phyloP scores from a whole-genome alignment of 2,329 filamentous ascomycete species.

The Diaporthe vaccinii region DNA sequence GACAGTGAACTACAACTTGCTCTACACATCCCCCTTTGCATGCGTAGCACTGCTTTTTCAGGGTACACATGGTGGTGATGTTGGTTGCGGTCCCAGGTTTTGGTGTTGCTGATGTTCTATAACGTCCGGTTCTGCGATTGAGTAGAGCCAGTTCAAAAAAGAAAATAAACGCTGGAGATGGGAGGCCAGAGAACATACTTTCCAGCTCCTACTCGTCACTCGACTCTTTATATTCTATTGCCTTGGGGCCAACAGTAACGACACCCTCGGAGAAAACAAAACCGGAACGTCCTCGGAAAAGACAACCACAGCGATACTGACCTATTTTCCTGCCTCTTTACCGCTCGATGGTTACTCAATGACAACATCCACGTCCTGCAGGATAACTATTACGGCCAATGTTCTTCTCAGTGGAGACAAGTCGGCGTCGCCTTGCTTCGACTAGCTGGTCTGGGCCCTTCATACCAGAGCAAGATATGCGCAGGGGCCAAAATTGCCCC shows the following conservation, averaged over 20 bases:
- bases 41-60: slow-evolving; percentile 14
- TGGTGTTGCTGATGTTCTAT: not conserved
- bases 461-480: not conserved
- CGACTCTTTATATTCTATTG: not conserved
- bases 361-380: slow-evolving; percentile 7
- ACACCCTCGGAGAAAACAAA: not conserved
- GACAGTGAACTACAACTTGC: slow-evolving; percentile 21
- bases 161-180: not conserved
- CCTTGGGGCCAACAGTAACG: too few species aligned
- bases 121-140: not conserved
- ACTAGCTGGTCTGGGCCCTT: slow-evolving; percentile 19
- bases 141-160: not conserved
- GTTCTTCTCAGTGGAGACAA: not conserved
- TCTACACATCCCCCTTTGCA: slow-evolving; percentile 29
- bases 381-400: not conserved
- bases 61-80: slow-evolving; percentile 10
- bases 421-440: not conserved
- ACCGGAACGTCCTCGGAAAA: not conserved
- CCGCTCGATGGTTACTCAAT: not conserved
- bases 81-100: not conserved
- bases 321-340: not conserved
- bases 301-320: not conserved
- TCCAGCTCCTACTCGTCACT: not conserved
- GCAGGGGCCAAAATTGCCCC: not conserved
- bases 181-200: not conserved